Evolutionary conservation across 768 basidiomycete genomes (phyloP).

Genomic region (Kwoniella dejecticola): DNA sequence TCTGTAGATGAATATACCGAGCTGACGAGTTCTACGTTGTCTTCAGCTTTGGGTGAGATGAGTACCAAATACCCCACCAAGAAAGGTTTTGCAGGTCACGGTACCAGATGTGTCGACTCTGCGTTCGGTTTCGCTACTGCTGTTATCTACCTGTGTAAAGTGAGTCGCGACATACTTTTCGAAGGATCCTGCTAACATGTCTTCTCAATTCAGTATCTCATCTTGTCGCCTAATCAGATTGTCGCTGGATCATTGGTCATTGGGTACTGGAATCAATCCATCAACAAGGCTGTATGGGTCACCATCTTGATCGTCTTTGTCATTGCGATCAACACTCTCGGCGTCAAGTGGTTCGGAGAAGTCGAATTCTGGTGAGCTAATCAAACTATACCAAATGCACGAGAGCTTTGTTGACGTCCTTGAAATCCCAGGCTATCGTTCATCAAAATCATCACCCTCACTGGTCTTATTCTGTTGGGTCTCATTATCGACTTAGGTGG

Average conservation of each 20-base stretch:
- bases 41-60: constrained; percentile 47
- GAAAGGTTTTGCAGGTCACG: constrained; percentile 53
- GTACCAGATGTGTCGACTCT: constrained; percentile 47
- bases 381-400: not conserved
- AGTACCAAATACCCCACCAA: constrained; percentile 46
- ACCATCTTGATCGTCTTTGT: constrained; percentile 35
- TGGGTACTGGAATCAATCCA: constrained; percentile 20
- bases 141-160: constrained; percentile 25
- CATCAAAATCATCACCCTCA: constrained; percentile 31
- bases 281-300: constrained; percentile 24
- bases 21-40: not conserved
- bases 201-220: constrained; percentile 46
- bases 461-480: constrained; percentile 50
- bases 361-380: constrained; percentile 12
- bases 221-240: constrained; percentile 56
- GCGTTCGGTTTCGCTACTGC: constrained; percentile 41
- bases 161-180: constrained; percentile 1
- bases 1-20: not conserved
- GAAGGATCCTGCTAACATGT: not conserved
- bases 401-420: not conserved
- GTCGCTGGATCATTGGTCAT: constrained; percentile 42
- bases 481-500: constrained; percentile 59
- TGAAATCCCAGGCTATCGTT: constrained; percentile 6
- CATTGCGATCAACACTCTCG: constrained; percentile 34
- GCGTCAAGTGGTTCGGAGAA: constrained; percentile 30